Evolutionary conservation across 805 yeast species (phyloP).

Genomic region (Myxozyma lipomycoides): DNA sequence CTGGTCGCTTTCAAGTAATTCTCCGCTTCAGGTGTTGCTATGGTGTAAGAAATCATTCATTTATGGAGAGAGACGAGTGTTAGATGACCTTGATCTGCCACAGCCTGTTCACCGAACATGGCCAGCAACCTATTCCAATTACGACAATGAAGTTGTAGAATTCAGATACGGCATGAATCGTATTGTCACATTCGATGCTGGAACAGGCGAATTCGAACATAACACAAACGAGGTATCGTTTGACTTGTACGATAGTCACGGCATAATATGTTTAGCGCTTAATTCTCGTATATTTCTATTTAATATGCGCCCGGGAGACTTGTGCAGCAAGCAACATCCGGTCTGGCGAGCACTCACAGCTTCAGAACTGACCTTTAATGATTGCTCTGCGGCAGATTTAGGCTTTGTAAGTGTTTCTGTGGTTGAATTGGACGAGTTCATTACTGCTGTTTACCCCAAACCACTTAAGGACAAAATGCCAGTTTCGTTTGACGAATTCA

Average conservation of each 20-base stretch:
- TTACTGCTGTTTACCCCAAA: background rate
- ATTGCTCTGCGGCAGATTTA: too few relatives aligned
- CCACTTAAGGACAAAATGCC: background rate
- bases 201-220: slow-evolving; percentile 21
- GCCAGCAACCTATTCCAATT: background rate
- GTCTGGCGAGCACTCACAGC: too few relatives aligned
- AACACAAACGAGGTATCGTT: slow-evolving; percentile 6
- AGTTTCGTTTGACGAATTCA: slow-evolving; percentile 11
- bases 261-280: slow-evolving; percentile 12
- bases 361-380: too few relatives aligned
- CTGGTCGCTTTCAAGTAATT: slow-evolving; percentile 15
- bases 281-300: slow-evolving; percentile 6
- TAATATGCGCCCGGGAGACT: too few relatives aligned
- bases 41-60: slow-evolving; percentile 11
- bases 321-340: too few relatives aligned
- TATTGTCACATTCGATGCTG: slow-evolving; percentile 12
- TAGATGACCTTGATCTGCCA: background rate
- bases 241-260: slow-evolving; percentile 10
- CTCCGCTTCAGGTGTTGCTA: slow-evolving; percentile 14
- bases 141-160: slow-evolving; percentile 16
- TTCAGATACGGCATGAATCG: slow-evolving; percentile 8
- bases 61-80: background rate
- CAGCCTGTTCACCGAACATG: background rate
- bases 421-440: slow-evolving; percentile 17
- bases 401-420: slow-evolving; percentile 3